Conservation (phyloP, 495 filamentous ascomycete genomes). For the Hypoxylon intermedium region DNA sequence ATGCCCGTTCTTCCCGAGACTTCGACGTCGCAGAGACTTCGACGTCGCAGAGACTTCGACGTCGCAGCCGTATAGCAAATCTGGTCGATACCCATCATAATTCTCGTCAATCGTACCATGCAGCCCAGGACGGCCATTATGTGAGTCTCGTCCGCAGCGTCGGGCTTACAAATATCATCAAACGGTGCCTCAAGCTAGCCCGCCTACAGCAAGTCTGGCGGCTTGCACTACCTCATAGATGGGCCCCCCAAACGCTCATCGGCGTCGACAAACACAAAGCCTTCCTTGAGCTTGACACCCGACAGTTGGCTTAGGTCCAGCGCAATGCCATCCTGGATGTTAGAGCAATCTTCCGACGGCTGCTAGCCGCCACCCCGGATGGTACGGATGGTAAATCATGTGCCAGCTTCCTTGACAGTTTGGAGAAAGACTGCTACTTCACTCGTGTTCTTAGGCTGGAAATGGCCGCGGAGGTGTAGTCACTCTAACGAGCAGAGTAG, state of each 20-base stretch:
- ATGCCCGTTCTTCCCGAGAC: neutral
- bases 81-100: neutral
- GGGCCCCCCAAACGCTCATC: conserved; percentile 6
- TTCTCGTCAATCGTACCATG: neutral
- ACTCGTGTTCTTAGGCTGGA: conserved; percentile 10
- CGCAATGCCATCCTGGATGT: conserved; percentile 4
- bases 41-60: neutral
- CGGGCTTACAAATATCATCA: neutral
- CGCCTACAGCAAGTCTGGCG: neutral
- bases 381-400: neutral
- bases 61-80: neutral
- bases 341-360: neutral
- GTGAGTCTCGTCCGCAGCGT: neutral
- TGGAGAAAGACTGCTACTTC: conserved; percentile 11
- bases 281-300: conserved; percentile 5
- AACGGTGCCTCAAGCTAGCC: neutral
- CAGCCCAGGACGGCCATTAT: neutral
- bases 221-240: neutral
- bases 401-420: neutral
- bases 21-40: neutral
- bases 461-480: conserved; percentile 11
- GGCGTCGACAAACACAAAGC: conserved; percentile 8
- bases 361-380: conserved; percentile 1
- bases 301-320: neutral
- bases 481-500: neutral